These are phyloP conservation scores for Neonectria ditissima DNA, from an alignment of 2,329 filamentous ascomycete species.

Conservation along the genomic window DNA sequence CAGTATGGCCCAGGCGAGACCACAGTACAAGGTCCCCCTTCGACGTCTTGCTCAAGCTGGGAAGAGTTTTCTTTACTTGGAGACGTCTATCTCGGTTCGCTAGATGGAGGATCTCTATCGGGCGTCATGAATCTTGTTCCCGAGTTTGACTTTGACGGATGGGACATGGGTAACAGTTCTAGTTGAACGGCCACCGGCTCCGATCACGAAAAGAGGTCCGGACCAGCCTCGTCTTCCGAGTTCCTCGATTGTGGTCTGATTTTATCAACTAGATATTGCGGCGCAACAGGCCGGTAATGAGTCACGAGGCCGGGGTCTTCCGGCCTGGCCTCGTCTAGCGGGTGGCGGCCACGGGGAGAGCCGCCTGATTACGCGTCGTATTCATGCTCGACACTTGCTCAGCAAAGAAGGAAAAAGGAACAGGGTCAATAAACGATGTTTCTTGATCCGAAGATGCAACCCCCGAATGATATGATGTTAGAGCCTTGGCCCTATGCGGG, in stretches of 20 bases:
- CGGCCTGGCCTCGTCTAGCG: neutral
- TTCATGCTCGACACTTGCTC: neutral
- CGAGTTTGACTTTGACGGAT: neutral
- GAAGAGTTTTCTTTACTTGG: slow-evolving; percentile 1
- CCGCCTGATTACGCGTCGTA: neutral
- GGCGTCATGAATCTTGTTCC: neutral
- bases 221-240: neutral
- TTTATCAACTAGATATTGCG: neutral
- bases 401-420: neutral
- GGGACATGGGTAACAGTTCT: neutral
- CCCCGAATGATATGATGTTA: neutral
- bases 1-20: neutral
- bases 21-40: neutral
- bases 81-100: neutral
- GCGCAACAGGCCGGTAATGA: neutral
- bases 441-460: neutral
- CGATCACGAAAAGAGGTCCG: neutral
- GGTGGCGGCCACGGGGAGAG: neutral
- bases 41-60: neutral
- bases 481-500: neutral
- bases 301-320: neutral
- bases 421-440: neutral
- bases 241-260: neutral
- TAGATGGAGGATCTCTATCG: neutral
- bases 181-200: neutral